phyloP scores from a whole-genome alignment of 306 rosid genomes.

The Lupinus albus region DNA sequence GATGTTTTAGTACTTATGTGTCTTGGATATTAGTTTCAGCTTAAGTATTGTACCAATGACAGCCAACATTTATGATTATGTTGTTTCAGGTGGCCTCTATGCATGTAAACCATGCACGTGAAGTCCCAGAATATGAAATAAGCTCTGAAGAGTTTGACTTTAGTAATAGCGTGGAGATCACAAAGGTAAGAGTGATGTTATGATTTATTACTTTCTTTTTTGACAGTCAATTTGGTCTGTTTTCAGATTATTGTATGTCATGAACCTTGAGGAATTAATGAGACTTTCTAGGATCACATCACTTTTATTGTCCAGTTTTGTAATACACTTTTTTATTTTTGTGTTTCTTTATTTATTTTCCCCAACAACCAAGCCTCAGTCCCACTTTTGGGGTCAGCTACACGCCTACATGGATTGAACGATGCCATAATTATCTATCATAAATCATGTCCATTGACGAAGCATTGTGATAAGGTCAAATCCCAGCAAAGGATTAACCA shows the following conservation, averaged over 20 bases:
- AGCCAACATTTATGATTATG: slow-evolving; percentile 34
- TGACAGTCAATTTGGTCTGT: neutral
- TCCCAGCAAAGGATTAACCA: too few relatives aligned
- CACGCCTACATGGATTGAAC: too few relatives aligned
- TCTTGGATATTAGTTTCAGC: slow-evolving; percentile 29
- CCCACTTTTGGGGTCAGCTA: too few relatives aligned
- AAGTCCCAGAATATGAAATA: slow-evolving; percentile 94
- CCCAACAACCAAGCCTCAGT: too few relatives aligned
- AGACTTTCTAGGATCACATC: slow-evolving; percentile 2
- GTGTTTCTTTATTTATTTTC: neutral
- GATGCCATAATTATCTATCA: too few relatives aligned
- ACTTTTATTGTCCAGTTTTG: slow-evolving; percentile 12
- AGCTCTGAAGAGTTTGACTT: slow-evolving; percentile 86
- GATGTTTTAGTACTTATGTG: slow-evolving; percentile 36
- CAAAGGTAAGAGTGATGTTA: slow-evolving; percentile 55
- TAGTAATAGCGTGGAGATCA: slow-evolving; percentile 69
- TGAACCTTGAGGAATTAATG: slow-evolving; percentile 13
- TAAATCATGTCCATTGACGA: too few relatives aligned
- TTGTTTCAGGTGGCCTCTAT: slow-evolving; percentile 73
- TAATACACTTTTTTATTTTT: neutral
- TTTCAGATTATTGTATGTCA: slow-evolving; percentile 14
- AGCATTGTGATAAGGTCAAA: too few relatives aligned
- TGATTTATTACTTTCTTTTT: neutral
- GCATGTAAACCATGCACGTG: slow-evolving; percentile 78
- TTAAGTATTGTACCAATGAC: slow-evolving; percentile 27